phyloP scores from a whole-genome alignment of 2,329 filamentous ascomycete genomes.

The Xylaria digitata region DNA sequence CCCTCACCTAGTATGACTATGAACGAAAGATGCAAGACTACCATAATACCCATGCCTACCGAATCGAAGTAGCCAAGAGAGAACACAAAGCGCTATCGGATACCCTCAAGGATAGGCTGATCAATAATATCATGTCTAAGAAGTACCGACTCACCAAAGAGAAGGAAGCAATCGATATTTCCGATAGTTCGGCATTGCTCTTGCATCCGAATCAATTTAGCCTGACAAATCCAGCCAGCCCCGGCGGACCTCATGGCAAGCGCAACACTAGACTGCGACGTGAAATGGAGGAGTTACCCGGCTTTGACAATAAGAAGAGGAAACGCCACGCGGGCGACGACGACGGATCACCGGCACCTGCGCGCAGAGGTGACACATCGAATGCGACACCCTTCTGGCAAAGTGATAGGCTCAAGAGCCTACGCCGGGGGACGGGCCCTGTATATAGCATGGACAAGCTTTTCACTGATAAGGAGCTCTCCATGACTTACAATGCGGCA shows the following conservation, averaged over 20 bases:
- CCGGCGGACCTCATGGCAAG: constrained; percentile 71
- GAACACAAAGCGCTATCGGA: constrained; percentile 69
- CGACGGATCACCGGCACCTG: constrained; percentile 71
- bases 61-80: constrained; percentile 70
- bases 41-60: constrained; percentile 69
- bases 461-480: constrained; percentile 76
- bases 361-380: constrained; percentile 66
- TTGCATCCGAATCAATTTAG: constrained; percentile 76
- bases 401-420: constrained; percentile 66
- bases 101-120: constrained; percentile 73
- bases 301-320: constrained; percentile 70
- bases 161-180: constrained; percentile 75
- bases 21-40: constrained; percentile 71
- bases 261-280: constrained; percentile 71
- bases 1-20: constrained; percentile 65
- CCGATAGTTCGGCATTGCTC: constrained; percentile 72
- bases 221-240: constrained; percentile 72
- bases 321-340: constrained; percentile 70
- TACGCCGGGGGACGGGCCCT: constrained; percentile 67
- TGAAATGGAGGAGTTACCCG: constrained; percentile 68
- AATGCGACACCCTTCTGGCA: constrained; percentile 72
- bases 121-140: constrained; percentile 73
- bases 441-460: constrained; percentile 76
- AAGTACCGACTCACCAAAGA: constrained; percentile 73
- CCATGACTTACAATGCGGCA: constrained; percentile 72